These are phyloP conservation scores for Leccinum longicurvipes DNA, from an alignment of 768 basidiomycete species.

Conservation along the genomic window DNA sequence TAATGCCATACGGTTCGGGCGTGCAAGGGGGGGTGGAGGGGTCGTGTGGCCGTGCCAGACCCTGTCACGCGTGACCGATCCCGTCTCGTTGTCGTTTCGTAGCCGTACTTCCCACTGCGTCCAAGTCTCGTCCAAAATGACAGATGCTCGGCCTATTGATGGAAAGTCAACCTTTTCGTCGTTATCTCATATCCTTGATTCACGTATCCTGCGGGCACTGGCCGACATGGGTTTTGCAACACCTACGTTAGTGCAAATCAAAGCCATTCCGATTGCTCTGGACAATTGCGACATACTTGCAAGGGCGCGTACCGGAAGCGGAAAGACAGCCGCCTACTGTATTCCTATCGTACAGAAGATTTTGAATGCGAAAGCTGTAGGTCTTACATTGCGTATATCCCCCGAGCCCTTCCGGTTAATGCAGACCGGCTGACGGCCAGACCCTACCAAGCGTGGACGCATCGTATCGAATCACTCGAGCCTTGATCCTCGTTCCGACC, in stretches of 20 bases:
- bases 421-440: conserved; percentile 14
- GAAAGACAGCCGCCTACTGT: conserved; percentile 96
- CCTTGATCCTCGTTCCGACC: conserved; percentile 82
- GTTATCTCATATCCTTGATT: conserved; percentile 79
- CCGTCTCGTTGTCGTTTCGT: too few relatives aligned
- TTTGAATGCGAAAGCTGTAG: conserved; percentile 71
- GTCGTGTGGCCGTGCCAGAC: too few relatives aligned
- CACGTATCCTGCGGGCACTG: conserved; percentile 81
- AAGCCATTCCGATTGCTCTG: conserved; percentile 89
- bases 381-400: conserved; percentile 26
- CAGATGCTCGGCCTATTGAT: conserved; percentile 24
- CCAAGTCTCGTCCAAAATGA: neutral
- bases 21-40: too few relatives aligned
- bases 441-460: conserved; percentile 38
- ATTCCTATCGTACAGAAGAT: conserved; percentile 90
- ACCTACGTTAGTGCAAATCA: conserved; percentile 89
- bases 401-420: neutral
- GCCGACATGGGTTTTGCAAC: conserved; percentile 87
- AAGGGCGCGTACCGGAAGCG: conserved; percentile 91
- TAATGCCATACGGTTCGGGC: too few relatives aligned
- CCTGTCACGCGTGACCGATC: too few relatives aligned
- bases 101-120: too few relatives aligned
- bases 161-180: conserved; percentile 48
- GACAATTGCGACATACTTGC: conserved; percentile 90
- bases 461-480: conserved; percentile 60